Base-by-base conservation (phyloP, 176 grass and related monocot species). In the Triticum timopheevii region DNA sequence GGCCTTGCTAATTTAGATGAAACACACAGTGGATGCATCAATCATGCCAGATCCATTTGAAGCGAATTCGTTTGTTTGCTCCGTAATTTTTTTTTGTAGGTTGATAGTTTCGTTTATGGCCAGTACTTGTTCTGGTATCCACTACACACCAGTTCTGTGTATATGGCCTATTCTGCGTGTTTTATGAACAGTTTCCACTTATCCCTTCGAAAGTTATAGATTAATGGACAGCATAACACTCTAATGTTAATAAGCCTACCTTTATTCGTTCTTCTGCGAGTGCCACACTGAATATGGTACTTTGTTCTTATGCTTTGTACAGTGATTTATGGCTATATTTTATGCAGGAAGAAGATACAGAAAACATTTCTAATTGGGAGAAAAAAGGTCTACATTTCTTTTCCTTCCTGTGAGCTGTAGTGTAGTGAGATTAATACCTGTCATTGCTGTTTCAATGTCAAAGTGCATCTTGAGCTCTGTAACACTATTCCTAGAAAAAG, bases 331-430 rank as follows among this genome's bases (percentile, higher is more conserved):
- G 65, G 20, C 65, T 63, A 79, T 25, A 83, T 80, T 87, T 58
- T 73, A 66, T 87, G 61, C 90, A 98, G 91, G 96, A 94, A 86
- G 91, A 88, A 67, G 88, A 89, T 15, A 23, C 10, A 8, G 86
- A 86, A 69, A 88, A 74, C 36, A 75, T 80, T 82, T 83, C 85
- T 87, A 89, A 93, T 35, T 92, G 87, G 90, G 93, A 92, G 73
- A 92, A 80, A 88, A 98, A 94, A 93, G 93, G 96, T 95, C 64
- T 31, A 28, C 63, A 54, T 52, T 13, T 86, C 83, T 44, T 67
- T 85, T 27, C 80, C 8, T 20, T 20, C 16, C 1, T 80, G 22
- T 82, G 64, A 52, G 34, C 16, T 52, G 31, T 61, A 40, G 69
- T 69, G 69, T 54, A 54, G 50, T 54, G 50, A 20, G 40, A 45